Conservation (phyloP, 768 basidiomycete genomes). For the Mycena venus region DNA sequence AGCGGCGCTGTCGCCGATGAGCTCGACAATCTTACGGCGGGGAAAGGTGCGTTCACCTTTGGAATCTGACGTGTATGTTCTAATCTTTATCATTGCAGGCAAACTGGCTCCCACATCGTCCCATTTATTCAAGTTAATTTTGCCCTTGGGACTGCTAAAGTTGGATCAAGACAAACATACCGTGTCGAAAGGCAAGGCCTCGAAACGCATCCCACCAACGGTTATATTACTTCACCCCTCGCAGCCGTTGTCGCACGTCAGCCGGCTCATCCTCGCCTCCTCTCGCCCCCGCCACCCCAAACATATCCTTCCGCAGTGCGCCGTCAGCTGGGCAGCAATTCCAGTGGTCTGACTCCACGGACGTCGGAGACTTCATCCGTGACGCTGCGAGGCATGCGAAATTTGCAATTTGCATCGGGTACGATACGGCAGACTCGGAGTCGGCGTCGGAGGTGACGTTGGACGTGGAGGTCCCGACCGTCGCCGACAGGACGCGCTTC, state of each 20-base stretch:
- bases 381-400: conserved; percentile 67
- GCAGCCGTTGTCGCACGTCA: conserved; percentile 76
- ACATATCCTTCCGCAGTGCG: conserved; percentile 61
- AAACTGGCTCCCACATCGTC: conserved; percentile 73
- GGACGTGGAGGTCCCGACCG: conserved; percentile 72
- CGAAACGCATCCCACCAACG: conserved; percentile 48
- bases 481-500: conserved; percentile 72
- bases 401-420: conserved; percentile 63
- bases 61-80: neutral
- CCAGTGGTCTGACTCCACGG: conserved; percentile 74
- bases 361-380: conserved; percentile 75
- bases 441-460: conserved; percentile 43
- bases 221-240: conserved; percentile 78
- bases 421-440: conserved; percentile 30
- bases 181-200: conserved; percentile 10
- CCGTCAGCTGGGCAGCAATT: conserved; percentile 47
- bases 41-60: conserved; percentile 10
- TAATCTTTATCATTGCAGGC: conserved; percentile 48
- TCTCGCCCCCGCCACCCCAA: conserved; percentile 49
- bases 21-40: conserved; percentile 7
- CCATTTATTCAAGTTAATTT: conserved; percentile 75
- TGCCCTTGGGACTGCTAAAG: conserved; percentile 58
- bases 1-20: neutral
- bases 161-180: conserved; percentile 16
- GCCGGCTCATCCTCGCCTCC: conserved; percentile 67